Conservation (phyloP, 108 stramenopile genomes). For the Nannochloropsis oceanica region DNA sequence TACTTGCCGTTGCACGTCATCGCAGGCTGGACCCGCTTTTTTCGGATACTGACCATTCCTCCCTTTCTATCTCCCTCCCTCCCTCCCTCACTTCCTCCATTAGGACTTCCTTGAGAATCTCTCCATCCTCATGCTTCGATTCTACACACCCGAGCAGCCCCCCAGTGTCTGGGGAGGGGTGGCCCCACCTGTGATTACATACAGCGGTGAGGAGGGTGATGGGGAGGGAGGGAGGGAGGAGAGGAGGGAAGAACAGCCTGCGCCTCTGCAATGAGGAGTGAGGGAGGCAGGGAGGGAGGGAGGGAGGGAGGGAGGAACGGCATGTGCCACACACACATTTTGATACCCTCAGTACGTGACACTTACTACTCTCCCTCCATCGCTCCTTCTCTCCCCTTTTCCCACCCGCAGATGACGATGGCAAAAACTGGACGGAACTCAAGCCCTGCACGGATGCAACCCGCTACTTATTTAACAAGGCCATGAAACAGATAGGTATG, state of each 20-base stretch:
- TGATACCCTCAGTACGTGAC: too few species aligned
- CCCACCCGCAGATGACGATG: background rate
- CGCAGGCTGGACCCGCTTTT: too few species aligned
- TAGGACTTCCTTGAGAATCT: background rate
- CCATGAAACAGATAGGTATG: background rate
- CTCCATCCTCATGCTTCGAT: background rate
- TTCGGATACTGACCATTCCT: too few species aligned
- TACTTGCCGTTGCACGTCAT: too few species aligned
- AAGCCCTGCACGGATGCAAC: background rate
- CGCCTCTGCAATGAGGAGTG: too few species aligned
- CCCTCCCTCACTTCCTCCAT: background rate
- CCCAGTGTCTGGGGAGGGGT: background rate
- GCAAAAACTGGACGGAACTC: background rate
- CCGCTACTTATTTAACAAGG: background rate
- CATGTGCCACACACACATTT: too few species aligned
- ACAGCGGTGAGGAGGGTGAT: background rate
- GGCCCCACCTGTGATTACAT: background rate
- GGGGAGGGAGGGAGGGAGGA: too few species aligned
- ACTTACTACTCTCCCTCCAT: too few species aligned
- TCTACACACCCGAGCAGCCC: background rate
- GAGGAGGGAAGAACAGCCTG: too few species aligned
- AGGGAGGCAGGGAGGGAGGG: too few species aligned
- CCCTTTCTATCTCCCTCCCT: too few species aligned
- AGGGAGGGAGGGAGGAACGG: too few species aligned
- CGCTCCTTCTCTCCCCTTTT: background rate